Base-by-base conservation (phyloP, 106 monocot genomes). In the Dendrobium officinale region DNA sequence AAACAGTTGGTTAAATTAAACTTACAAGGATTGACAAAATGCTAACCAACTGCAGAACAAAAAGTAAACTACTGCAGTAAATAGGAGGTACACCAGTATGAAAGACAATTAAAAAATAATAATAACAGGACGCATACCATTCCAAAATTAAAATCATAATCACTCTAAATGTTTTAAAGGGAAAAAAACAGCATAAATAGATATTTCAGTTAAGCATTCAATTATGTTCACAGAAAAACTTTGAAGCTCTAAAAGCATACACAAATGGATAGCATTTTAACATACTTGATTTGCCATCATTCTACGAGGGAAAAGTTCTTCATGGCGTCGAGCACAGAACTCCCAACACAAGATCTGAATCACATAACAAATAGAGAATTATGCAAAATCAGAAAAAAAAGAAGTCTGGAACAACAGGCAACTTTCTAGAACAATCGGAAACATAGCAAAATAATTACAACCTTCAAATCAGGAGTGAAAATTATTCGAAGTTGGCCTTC, bases 391-490 rank as follows among this genome's bases (percentile, higher is more conserved):
- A 13, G 18, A 26, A 48, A 77, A 77, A 74, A 19, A 77, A 74
- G 8, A 2, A 37, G 37, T 33, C 5, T 77, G 20, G 24, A 61
- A 18, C 67, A 16, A 10, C 42, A 45, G 42, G 24, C 1, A 61
- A 67, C n/a, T 22, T 55, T 51, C 26, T 9, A 48, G 18, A 66
- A 20, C 13, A 80, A 48, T 22, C 3, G 9, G 8, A 80, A 51
- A 15, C 43, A 47, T 40, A 11, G 45, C 4, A 31, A 5, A n/a
- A 13, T 26, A 37, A 40, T 68, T 27, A 79, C 15, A 44, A 95
- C 99, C 95, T 99, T 95, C 47, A 99, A 73, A 66, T 99, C 99
- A 75, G 91, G 91, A n/a, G 93, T 91, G 78, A 99, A 99, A 73
- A 83, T 90, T 48, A 99, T 88, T 24, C 95, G 89, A 49, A 99